These are phyloP conservation scores for Lophiostoma macrostomum DNA, from an alignment of 495 filamentous ascomycete species.

Conservation along the genomic window DNA sequence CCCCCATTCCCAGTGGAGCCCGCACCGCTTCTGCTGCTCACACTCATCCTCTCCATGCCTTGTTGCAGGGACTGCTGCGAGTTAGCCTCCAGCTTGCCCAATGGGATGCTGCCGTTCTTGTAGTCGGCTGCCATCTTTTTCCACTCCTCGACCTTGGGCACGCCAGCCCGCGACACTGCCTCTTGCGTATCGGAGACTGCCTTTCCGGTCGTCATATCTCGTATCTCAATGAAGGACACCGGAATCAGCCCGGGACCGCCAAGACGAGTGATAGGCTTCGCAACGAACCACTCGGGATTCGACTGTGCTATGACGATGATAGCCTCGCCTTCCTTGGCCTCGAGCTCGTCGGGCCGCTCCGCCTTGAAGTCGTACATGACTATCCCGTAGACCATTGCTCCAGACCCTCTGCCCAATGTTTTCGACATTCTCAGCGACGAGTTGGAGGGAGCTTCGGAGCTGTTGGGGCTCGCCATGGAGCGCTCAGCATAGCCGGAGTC, in stretches of 20 bases:
- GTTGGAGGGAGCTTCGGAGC: constrained; percentile 39
- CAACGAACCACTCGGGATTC: constrained; percentile 99
- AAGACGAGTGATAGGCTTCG: constrained; percentile 92
- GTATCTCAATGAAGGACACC: constrained; percentile 93
- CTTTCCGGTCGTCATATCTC: constrained; percentile 85
- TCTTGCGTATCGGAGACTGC: constrained; percentile 80
- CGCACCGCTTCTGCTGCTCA: constrained; percentile 45
- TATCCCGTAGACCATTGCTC: constrained; percentile 91
- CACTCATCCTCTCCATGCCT: constrained; percentile 76
- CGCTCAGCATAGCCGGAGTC: constrained; percentile 79
- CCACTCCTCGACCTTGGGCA: constrained; percentile 98
- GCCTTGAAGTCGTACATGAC: constrained; percentile 97
- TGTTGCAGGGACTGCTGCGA: constrained; percentile 56
- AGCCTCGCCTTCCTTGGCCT: constrained; percentile 90
- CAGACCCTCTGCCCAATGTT: constrained; percentile 57
- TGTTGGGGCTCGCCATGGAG: constrained; percentile 32
- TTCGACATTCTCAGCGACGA: constrained; percentile 50
- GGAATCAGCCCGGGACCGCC: constrained; percentile 94
- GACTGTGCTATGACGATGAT: constrained; percentile 99
- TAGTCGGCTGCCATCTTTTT: constrained; percentile 99
- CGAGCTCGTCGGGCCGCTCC: constrained; percentile 90
- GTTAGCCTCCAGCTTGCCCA: constrained; percentile 78
- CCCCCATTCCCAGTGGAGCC: constrained; percentile 47
- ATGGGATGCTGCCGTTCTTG: constrained; percentile 96
- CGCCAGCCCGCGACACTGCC: constrained; percentile 82